Evolutionary conservation across 1,139 yeast species (phyloP).

Genomic region (Candida sp.): DNA sequence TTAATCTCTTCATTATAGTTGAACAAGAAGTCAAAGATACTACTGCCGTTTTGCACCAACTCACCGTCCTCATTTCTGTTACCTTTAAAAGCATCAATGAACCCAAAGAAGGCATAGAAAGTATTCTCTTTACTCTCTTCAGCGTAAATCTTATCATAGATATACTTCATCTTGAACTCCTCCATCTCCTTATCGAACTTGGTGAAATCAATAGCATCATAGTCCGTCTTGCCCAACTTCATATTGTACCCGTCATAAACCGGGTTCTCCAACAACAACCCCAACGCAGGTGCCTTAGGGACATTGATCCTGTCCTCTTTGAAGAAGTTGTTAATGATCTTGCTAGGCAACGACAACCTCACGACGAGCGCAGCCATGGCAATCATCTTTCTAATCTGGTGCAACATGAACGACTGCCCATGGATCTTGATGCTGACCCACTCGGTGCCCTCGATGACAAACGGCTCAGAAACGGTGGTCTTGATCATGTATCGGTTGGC

Average conservation of each 20-base stretch:
- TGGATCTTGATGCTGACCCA: conserved; percentile 97
- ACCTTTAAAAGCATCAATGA: conserved; percentile 73
- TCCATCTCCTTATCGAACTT: conserved; percentile 74
- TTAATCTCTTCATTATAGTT: conserved; percentile 12
- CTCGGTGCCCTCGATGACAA: conserved; percentile 90
- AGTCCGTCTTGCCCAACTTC: conserved; percentile 76
- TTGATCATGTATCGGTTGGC: conserved; percentile 83
- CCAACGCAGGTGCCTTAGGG: conserved; percentile 98
- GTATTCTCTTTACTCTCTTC: conserved; percentile 90
- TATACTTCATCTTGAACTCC: conserved; percentile 83
- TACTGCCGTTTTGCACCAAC: conserved; percentile 23
- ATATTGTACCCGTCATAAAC: conserved; percentile 87
- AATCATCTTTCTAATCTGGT: conserved; percentile 98
- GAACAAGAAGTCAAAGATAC: conserved; percentile 68
- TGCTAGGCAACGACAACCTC: conserved; percentile 83
- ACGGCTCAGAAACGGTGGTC: conserved; percentile 86
- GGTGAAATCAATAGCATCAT: conserved; percentile 74
- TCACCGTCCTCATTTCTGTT: conserved; percentile 21
- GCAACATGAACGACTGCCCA: conserved; percentile 98
- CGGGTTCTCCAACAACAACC: conserved; percentile 88
- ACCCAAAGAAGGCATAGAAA: conserved; percentile 87
- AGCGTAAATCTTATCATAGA: conserved; percentile 89
- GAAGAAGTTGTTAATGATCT: conserved; percentile 81
- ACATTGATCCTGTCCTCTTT: conserved; percentile 77
- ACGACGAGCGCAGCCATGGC: conserved; percentile 91